Evolutionary conservation across 164 flowering plant genomes (phyloP).

Genomic region (Piper betle): DNA sequence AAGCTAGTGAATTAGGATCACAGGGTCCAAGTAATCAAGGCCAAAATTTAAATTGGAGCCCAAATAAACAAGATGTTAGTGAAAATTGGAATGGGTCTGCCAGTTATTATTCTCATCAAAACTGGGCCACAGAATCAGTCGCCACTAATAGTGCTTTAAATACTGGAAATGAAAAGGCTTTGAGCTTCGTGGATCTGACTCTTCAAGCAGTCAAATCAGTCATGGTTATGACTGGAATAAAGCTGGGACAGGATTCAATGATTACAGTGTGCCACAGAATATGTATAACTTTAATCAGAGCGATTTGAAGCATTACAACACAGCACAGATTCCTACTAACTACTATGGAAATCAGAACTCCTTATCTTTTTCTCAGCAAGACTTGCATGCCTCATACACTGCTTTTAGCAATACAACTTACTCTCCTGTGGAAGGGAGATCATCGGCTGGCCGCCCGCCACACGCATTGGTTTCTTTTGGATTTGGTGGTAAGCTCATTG

Average conservation of each 20-base stretch:
- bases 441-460: constrained; percentile 87
- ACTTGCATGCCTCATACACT: constrained; percentile 20
- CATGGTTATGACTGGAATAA: constrained; percentile 18
- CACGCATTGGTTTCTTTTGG: constrained; percentile 95
- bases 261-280: constrained; percentile 26
- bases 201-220: constrained; percentile 22
- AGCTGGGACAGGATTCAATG: constrained; percentile 16
- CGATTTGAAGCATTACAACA: constrained; percentile 27
- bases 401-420: constrained; percentile 20
- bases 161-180: constrained; percentile 7
- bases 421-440: constrained; percentile 39
- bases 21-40: constrained; percentile 18
- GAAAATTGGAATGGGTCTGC: constrained; percentile 30
- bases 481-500: constrained; percentile 93
- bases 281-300: constrained; percentile 26
- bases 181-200: constrained; percentile 18
- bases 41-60: constrained; percentile 2
- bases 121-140: constrained; percentile 32
- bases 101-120: constrained; percentile 22
- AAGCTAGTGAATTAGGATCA: constrained; percentile 10
- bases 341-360: constrained; percentile 31
- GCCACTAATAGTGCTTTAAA: constrained; percentile 27
- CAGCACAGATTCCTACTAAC: constrained; percentile 23
- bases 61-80: neutral
- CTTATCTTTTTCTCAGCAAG: constrained; percentile 23